Evolutionary conservation across 1,284 basidiomycete species (phyloP).

Genomic region (Cutaneotrichosporon cyanovorans): DNA sequence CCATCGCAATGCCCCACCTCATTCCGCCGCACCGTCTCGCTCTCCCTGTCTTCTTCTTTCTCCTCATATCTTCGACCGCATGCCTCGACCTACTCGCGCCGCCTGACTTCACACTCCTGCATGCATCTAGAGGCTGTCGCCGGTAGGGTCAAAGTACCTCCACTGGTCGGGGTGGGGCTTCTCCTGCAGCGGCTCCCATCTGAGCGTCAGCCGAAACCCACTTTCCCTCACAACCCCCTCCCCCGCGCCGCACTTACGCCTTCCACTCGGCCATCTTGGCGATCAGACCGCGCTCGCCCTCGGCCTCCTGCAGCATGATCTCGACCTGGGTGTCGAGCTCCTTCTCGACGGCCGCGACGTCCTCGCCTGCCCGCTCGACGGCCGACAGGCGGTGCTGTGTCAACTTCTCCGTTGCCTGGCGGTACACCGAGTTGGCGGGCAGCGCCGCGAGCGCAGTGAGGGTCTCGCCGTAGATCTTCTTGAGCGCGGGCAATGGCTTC

Average conservation of each 20-base stretch:
- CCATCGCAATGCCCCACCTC: too few species aligned
- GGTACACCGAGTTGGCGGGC: slow-evolving; percentile 76
- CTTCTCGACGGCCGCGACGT: slow-evolving; percentile 62
- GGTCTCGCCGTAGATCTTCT: slow-evolving; percentile 69
- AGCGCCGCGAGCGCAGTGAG: slow-evolving; percentile 63
- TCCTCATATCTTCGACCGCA: too few species aligned
- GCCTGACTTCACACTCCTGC: too few species aligned
- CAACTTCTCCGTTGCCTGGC: slow-evolving; percentile 80
- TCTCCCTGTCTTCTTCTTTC: too few species aligned
- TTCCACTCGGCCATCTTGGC: slow-evolving; percentile 91
- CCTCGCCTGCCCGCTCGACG: slow-evolving; percentile 60
- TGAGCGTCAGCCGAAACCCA: slow-evolving; percentile 25
- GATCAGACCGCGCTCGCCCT: slow-evolving; percentile 71
- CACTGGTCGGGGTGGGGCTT: slow-evolving; percentile 36
- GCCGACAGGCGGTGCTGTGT: slow-evolving; percentile 74
- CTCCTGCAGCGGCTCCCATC: slow-evolving; percentile 39
- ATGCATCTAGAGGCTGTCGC: slow-evolving; percentile 15
- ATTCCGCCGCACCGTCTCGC: too few species aligned
- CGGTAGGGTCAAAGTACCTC: slow-evolving; percentile 42
- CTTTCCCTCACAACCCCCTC: not conserved
- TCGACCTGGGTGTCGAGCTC: slow-evolving; percentile 48
- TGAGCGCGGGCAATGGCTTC: slow-evolving; percentile 69
- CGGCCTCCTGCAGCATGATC: slow-evolving; percentile 61
- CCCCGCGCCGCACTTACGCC: slow-evolving; percentile 58
- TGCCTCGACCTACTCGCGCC: too few species aligned